Evolutionary conservation across 2,329 filamentous ascomycete species (phyloP).

Genomic region (Zasmidium angulare): DNA sequence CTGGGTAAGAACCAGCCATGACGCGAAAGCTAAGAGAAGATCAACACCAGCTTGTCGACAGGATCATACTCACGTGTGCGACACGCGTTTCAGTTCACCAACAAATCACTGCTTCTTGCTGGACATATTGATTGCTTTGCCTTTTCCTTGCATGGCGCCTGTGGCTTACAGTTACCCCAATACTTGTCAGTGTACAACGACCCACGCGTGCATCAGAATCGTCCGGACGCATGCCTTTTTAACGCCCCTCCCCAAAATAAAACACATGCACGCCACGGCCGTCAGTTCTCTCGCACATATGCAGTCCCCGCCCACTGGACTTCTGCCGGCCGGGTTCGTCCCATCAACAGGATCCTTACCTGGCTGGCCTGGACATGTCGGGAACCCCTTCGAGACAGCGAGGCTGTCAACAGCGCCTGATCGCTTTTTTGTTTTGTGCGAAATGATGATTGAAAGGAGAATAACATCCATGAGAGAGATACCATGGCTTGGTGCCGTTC

Average conservation of each 20-base stretch:
- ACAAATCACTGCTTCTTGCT: not conserved
- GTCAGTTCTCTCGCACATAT: not conserved
- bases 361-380: no score
- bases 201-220: not conserved
- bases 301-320: not conserved
- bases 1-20: constrained; percentile 5
- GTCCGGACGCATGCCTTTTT: not conserved
- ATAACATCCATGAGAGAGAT: not conserved
- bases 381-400: no score
- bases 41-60: not conserved
- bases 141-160: not conserved
- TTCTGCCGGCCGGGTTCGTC: no score
- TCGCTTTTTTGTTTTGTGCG: not conserved
- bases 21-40: not conserved
- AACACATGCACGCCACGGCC: not conserved
- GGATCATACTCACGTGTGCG: not conserved
- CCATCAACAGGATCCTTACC: no score
- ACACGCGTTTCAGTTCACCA: not conserved
- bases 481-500: not conserved
- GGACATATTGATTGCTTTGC: not conserved
- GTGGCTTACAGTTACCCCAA: not conserved
- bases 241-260: not conserved
- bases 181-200: not conserved
- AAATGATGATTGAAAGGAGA: not conserved
- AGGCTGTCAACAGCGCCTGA: not conserved